Conservation (phyloP, 352 stramenopile species). For the Phytopythium oedochilum region DNA sequence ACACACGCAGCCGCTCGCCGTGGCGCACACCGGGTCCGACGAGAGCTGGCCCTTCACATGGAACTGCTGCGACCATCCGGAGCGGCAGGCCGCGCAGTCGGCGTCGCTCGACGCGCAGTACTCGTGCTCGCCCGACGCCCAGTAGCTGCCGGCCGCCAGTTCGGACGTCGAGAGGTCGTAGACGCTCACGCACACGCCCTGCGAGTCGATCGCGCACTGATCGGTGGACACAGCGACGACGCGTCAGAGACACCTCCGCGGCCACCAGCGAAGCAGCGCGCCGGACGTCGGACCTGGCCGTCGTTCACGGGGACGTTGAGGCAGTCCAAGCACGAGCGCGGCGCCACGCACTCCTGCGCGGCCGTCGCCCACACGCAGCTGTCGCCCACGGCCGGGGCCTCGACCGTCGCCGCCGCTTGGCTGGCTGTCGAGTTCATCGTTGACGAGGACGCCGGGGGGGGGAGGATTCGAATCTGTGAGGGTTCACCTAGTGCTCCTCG, state of each 20-base stretch:
- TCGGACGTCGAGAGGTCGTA: conserved; percentile 20
- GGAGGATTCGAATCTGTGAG: not conserved
- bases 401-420: not conserved
- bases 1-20: conserved; percentile 8
- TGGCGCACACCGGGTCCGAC: conserved; percentile 4
- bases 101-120: conserved; percentile 33
- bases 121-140: conserved; percentile 19
- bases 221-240: conserved; percentile 18
- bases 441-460: not conserved
- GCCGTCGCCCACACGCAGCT: conserved; percentile 25
- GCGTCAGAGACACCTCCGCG: too few species aligned
- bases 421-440: not conserved
- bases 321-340: conserved; percentile 30
- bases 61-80: conserved; percentile 24
- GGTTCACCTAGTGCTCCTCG: too few species aligned
- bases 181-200: conserved; percentile 31
- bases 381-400: not conserved
- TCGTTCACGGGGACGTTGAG: conserved; percentile 24
- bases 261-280: too few species aligned
- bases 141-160: conserved; percentile 28
- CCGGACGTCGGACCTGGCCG: conserved; percentile 24
- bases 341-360: conserved; percentile 16
- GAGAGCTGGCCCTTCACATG: conserved; percentile 11
- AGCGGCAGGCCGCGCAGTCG: conserved; percentile 20
- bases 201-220: conserved; percentile 26